These are phyloP conservation scores for Citrullus colocynthis DNA, from an alignment of 306 rosid genomes.

Conservation along the genomic window DNA sequence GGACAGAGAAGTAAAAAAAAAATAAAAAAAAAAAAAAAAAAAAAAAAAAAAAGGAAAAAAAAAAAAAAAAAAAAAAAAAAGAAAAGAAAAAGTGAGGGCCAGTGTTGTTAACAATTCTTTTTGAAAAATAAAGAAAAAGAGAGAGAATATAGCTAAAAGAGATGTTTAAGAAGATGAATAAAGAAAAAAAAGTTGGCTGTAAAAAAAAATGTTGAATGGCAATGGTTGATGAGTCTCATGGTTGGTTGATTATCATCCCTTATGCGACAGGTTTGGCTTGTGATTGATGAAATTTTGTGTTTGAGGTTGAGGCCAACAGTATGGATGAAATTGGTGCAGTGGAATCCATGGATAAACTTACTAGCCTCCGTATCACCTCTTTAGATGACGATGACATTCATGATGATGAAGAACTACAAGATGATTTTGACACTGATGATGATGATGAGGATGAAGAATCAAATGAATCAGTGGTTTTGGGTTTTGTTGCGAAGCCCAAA, in stretches of 20 bases:
- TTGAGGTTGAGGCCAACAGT: background rate
- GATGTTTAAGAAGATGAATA: too few species aligned
- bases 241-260: background rate
- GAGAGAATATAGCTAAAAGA: too few species aligned
- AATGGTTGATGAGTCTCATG: background rate
- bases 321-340: conserved; percentile 8
- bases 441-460: conserved; percentile 31
- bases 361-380: conserved; percentile 25
- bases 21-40: too few species aligned
- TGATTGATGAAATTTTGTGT: background rate
- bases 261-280: background rate
- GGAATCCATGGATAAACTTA: conserved; percentile 26
- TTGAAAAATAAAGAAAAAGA: too few species aligned
- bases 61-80: too few species aligned
- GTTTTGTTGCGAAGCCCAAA: conserved; percentile 49
- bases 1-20: too few species aligned
- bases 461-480: conserved; percentile 33
- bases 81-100: too few species aligned
- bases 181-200: background rate
- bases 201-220: background rate
- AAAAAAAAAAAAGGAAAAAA: too few species aligned
- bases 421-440: conserved; percentile 8
- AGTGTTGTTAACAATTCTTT: too few species aligned
- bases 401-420: conserved; percentile 10
- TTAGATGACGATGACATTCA: conserved; percentile 24